Conservation (phyloP, 2,329 filamentous ascomycete species). For the Cladosporium austrohemisphaericum region DNA sequence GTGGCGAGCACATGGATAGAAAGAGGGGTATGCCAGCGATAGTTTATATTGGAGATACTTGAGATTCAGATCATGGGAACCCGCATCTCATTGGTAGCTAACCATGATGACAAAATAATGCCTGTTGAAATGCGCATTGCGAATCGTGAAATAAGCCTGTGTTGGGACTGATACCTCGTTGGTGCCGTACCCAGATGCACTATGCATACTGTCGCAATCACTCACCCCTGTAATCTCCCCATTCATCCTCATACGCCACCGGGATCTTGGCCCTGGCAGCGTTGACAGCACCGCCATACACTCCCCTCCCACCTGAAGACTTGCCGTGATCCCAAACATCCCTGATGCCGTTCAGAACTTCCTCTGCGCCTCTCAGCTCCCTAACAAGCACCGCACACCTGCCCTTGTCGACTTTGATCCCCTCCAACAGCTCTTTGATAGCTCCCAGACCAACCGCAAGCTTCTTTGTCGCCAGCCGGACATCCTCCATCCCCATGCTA, state of each 20-base stretch:
- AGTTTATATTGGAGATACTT: too few species aligned
- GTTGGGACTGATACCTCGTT: too few species aligned
- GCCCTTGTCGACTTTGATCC: conserved; percentile 16
- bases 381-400: conserved; percentile 19
- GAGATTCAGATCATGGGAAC: too few species aligned
- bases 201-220: too few species aligned
- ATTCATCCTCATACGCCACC: too few species aligned
- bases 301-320: not conserved
- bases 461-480: conserved; percentile 18
- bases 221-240: too few species aligned
- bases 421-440: conserved; percentile 19
- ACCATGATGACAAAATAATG: too few species aligned
- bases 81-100: too few species aligned
- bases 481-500: conserved; percentile 11
- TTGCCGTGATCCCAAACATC: conserved; percentile 18
- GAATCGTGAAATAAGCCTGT: too few species aligned
- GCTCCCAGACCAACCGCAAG: conserved; percentile 18
- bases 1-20: not conserved
- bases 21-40: not conserved
- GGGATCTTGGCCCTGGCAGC: too few species aligned
- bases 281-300: not conserved
- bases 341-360: conserved; percentile 19
- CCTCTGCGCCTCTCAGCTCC: conserved; percentile 19
- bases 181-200: too few species aligned
- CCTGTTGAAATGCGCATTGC: too few species aligned